Base-by-base conservation (phyloP, 1,139 yeast species). In the Wickerhamomyces sp. region DNA sequence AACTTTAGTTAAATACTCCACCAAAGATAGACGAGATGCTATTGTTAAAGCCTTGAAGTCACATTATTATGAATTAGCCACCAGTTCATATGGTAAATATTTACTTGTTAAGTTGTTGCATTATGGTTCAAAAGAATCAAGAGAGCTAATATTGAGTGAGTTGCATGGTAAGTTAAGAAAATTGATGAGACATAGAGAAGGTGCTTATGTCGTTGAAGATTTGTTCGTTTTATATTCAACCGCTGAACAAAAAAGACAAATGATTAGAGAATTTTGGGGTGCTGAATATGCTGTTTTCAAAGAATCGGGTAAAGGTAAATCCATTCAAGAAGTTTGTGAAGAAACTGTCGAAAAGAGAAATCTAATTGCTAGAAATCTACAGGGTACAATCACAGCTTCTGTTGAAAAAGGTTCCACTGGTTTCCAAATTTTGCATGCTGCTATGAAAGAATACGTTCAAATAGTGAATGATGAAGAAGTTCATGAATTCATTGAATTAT, bases 191-290 rank as follows among this genome's bases (percentile, higher is more conserved):
- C 98, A 93, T 68, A 84, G 85, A 69, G 98, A 93, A 73, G 99
- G 98, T 68, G 98, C 98, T n/a, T 90, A 93, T 61, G 98, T 93
- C 36, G 91, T 91, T 53, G 98, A 93, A 69, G 99, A 93, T 72
- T 76, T 90, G 58, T 93, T 75, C 64, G 88, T 90, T 30, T 79
- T 90, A 54, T 93, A 91, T 65, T 79, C 96, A 6, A 81, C 90
- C 30, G 77, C 84, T 38, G 88, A 83, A 51, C 98, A 93, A 68
- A 87, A 80, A 66, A 79, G 80, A 45, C 96, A 89, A 67, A 90
- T 93, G 84, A 79, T 93, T 54, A 81, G 95, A 65, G 98, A 93
- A 66, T 93, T 93, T 63, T 93, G 95, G 88, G 98, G 98, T 45
- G 79, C 96, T n/a, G 95, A 89, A 67, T 91, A 84, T 62, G 96